Evolutionary conservation across 345 rosid species (phyloP).

Genomic region (Noccaea caerulescens): DNA sequence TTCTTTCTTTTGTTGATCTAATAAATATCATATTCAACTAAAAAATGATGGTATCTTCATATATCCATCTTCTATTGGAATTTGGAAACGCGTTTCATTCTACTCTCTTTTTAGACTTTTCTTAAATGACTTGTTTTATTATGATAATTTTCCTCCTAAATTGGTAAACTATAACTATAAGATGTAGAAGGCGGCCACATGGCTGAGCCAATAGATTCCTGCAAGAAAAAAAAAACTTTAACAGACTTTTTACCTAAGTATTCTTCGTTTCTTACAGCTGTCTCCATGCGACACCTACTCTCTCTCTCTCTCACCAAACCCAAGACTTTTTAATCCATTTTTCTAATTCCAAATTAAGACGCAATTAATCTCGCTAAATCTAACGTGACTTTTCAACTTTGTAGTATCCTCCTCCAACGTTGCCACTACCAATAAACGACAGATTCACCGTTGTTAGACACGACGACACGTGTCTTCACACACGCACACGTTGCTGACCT

Average conservation of each 20-base stretch:
- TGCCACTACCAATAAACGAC: slow-evolving; percentile 36
- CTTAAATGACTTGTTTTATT: not conserved
- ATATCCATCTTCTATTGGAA: not conserved
- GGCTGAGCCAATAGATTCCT: slow-evolving; percentile 21
- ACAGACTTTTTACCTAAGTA: not conserved
- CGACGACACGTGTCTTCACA: slow-evolving; percentile 17
- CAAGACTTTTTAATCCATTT: slow-evolving; percentile 18
- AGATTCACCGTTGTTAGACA: slow-evolving; percentile 23
- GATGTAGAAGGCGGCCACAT: not conserved
- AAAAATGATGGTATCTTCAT: too few species aligned
- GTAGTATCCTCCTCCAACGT: too few species aligned
- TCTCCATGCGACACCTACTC: slow-evolving; percentile 33
- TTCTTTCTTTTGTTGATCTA: too few species aligned
- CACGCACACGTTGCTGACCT: slow-evolving; percentile 23
- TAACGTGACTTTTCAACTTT: not conserved
- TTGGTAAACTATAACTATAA: not conserved
- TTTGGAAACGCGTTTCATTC: not conserved
- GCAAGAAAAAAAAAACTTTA: not conserved
- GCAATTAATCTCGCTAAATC: not conserved
- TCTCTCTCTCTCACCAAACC: slow-evolving; percentile 26
- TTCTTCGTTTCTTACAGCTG: slow-evolving; percentile 26
- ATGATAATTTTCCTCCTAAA: slow-evolving; percentile 7
- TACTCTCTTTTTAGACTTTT: not conserved
- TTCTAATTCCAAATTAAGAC: not conserved
- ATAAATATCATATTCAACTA: too few species aligned